Evolutionary conservation across 495 filamentous ascomycete genomes (phyloP), one percentile per base, ranked within the genome.

Genomic region (Penicillium robsamsonii): DNA sequence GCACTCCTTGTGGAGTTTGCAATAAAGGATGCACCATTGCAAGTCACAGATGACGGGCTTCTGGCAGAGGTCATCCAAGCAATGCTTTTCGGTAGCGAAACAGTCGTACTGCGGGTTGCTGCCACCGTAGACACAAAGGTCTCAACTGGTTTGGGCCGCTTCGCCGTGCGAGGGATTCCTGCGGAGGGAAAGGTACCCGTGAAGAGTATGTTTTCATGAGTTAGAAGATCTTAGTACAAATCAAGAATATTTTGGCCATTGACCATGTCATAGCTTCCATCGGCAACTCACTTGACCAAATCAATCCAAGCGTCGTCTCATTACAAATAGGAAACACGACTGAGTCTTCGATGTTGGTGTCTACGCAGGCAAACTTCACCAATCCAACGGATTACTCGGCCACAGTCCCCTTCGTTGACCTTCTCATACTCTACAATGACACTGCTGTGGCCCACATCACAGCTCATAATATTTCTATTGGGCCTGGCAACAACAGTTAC

Each of bases 301-400:
- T 91, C 22, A 73, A 75, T 37, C 88, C 88, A 12, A 76, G 82
- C 49, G 69, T 95, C 45, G 81, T 82, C 31, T 78, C 79, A 41
- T 68, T 98, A 18, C 72, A 80, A 50, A 80, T 98, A 53, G 63
- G 84, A 30, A 77, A 86, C 38, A 95, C 91, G 0, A 84, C 85
- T 4, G 71, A 79, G 40, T 80, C 84, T 15, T 88, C 85, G 5
- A 69, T 96, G 20, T 82, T 80, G 13, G 68, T 97, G 10, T 75
- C 81, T 56, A 86, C 89, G 10, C 73, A 65, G 20, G 73, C 95
- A 54, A 94, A 92, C 66, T 75, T 96, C 56, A 93, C 88, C 2
- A 98, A 98, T 64, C 94, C 94, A 4, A 95, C 91, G 1, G 75
- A 84, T 1, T 96, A 96, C 69, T 85, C 88, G 24, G 91, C 88